Percentiles rank a stretch among this genome's conserved stretches.
These are phyloP conservation scores for Fallopia convolvulus DNA, from an alignment of 148 eudicot species.

Conservation along the genomic window DNA sequence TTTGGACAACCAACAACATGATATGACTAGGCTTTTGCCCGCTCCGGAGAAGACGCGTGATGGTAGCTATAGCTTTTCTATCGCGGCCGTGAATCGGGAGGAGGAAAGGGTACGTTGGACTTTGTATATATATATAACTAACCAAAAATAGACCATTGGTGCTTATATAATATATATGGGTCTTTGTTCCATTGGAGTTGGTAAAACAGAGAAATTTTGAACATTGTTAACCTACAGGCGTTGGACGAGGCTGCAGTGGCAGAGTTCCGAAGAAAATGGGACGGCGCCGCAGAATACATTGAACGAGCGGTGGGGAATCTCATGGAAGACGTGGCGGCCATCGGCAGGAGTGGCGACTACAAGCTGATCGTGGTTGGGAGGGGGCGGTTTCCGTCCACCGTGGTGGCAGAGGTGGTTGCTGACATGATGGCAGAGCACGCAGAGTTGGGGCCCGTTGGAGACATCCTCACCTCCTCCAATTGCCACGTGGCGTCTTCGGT, in stretches of 20 bases:
- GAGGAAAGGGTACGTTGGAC: background rate
- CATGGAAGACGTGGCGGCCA: background rate
- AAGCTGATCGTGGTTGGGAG: slow-evolving; percentile 3
- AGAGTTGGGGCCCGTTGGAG: background rate
- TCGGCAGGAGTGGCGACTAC: background rate
- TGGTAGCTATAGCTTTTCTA: background rate
- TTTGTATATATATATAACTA: too few relatives aligned
- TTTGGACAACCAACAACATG: background rate
- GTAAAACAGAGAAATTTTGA: too few relatives aligned
- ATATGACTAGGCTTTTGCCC: too few relatives aligned
- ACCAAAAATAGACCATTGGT: too few relatives aligned
- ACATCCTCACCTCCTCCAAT: background rate
- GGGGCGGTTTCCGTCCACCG: background rate
- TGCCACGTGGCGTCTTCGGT: background rate
- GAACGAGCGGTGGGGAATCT: background rate
- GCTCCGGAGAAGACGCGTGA: background rate
- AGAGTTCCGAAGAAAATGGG: slow-evolving; percentile 23
- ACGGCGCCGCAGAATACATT: slow-evolving; percentile 10
- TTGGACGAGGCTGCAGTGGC: slow-evolving; percentile 21
- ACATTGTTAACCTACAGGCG: slow-evolving; percentile 9
- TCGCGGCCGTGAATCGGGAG: background rate
- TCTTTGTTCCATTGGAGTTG: too few relatives aligned
- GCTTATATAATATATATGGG: background rate
- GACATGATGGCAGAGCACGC: background rate
- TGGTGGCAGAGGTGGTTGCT: background rate